Percentiles rank a stretch among this genome's conserved stretches.
phyloP scores from a whole-genome alignment of 2,329 filamentous ascomycete genomes.

The Colletotrichum lini region DNA sequence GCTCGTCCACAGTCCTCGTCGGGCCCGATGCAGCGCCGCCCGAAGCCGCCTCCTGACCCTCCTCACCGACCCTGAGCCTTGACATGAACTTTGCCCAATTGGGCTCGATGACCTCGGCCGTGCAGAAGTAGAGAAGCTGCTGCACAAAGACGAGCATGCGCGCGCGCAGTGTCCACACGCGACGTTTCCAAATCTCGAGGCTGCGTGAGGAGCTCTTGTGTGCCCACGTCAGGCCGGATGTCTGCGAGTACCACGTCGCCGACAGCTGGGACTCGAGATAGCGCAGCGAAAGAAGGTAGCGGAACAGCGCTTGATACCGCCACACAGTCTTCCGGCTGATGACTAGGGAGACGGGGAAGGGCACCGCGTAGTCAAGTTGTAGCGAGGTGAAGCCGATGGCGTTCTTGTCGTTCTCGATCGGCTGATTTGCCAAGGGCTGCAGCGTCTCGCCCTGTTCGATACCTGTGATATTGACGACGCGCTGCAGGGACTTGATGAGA shows the following conservation, averaged over 20 bases:
- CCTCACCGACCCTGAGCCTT: conserved; percentile 77
- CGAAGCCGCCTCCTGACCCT: conserved; percentile 44
- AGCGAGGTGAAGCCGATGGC: conserved; percentile 93
- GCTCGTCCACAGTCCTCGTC: conserved; percentile 88
- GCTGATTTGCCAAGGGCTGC: conserved; percentile 77
- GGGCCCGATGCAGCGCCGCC: conserved; percentile 51
- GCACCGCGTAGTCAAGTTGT: conserved; percentile 93
- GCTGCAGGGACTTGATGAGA: conserved; percentile 93
- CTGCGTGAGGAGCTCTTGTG: conserved; percentile 80
- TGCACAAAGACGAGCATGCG: conserved; percentile 98
- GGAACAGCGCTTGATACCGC: conserved; percentile 95
- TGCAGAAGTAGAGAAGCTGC: conserved; percentile 96
- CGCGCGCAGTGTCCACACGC: conserved; percentile 91
- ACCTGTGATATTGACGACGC: conserved; percentile 96
- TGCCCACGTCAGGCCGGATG: conserved; percentile 84
- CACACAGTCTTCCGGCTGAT: conserved; percentile 98
- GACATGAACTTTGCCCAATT: conserved; percentile 97
- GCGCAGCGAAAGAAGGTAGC: conserved; percentile 90
- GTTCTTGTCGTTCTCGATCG: conserved; percentile 85
- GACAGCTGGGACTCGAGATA: conserved; percentile 91
- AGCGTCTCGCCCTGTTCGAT: conserved; percentile 91
- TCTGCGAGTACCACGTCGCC: conserved; percentile 91
- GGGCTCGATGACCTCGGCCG: conserved; percentile 95
- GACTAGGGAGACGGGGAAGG: conserved; percentile 94
- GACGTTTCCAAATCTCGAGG: conserved; percentile 92